These are phyloP conservation scores for Bryoglossum gracile DNA, from an alignment of 495 filamentous ascomycete genomes.

Conservation along the genomic window DNA sequence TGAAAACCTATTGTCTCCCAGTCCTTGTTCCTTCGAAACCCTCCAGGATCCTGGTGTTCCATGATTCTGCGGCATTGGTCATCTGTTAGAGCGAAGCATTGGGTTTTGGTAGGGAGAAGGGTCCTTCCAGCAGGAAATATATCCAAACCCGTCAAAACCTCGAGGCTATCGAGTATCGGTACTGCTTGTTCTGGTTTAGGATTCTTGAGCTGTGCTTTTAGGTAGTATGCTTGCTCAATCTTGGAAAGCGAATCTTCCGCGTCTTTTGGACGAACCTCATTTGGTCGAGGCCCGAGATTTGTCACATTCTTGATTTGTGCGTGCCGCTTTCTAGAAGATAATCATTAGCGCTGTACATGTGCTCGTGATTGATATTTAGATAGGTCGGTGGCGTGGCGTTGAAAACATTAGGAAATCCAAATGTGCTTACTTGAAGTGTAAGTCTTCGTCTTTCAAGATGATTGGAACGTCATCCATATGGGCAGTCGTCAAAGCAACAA, in stretches of 20 bases:
- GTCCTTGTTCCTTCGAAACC: background rate
- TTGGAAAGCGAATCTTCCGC: background rate
- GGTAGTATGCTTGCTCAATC: background rate
- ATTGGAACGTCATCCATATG: background rate
- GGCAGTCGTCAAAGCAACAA: background rate
- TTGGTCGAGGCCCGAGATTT: slow-evolving; percentile 1
- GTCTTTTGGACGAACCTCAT: background rate
- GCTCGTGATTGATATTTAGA: background rate
- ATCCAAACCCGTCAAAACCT: too few species aligned
- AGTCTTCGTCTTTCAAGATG: background rate
- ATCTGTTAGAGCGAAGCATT: too few species aligned
- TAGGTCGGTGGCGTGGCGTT: too few species aligned
- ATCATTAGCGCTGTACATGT: background rate
- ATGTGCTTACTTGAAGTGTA: background rate
- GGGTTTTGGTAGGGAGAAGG: too few species aligned
- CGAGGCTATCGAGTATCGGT: too few species aligned
- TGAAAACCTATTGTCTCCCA: slow-evolving; percentile 2
- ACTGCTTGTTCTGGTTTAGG: too few species aligned
- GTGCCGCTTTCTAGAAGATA: background rate
- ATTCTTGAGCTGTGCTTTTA: background rate
- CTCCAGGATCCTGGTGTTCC: slow-evolving; percentile 1
- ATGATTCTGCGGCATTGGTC: slow-evolving; percentile 3
- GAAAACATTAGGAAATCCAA: too few species aligned
- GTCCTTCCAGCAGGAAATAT: too few species aligned
- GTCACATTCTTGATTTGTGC: background rate